Conservation (phyloP, 2,329 filamentous ascomycete species). For the Curvularia sp. region DNA sequence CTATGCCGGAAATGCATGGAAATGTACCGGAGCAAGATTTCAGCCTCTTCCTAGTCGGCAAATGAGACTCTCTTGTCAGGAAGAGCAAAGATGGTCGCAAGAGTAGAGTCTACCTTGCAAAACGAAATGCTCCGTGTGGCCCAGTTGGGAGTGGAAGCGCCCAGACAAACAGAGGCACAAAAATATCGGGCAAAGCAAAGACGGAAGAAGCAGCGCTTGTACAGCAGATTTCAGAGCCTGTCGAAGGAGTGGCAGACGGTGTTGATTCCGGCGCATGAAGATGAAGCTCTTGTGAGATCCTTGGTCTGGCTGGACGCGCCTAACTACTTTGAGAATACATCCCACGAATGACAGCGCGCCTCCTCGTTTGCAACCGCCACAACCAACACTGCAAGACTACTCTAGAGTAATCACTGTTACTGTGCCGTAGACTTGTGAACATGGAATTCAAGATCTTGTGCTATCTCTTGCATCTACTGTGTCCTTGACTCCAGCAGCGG, state of each 20-base stretch:
- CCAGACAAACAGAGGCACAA: not conserved
- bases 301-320: slow-evolving; percentile 21
- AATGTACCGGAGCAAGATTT: slow-evolving; percentile 5
- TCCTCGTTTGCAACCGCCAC: slow-evolving; percentile 12
- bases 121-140: slow-evolving; percentile 41
- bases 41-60: not conserved
- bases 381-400: slow-evolving; percentile 6
- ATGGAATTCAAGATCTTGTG: not conserved
- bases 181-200: slow-evolving; percentile 9
- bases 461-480: not conserved
- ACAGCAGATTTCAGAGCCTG: slow-evolving; percentile 19
- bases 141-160: slow-evolving; percentile 20
- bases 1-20: slow-evolving; percentile 27
- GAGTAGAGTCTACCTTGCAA: slow-evolving; percentile 33
- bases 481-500: not conserved
- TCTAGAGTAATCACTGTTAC: not conserved
- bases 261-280: slow-evolving; percentile 30
- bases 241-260: slow-evolving; percentile 28
- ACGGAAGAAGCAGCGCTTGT: slow-evolving; percentile 7
- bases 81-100: slow-evolving; percentile 23
- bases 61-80: slow-evolving; percentile 11
- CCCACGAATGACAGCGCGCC: slow-evolving; percentile 18
- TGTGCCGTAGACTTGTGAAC: not conserved
- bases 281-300: slow-evolving; percentile 32
- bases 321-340: slow-evolving; percentile 16